phyloP scores from a whole-genome alignment of 495 filamentous ascomycete genomes.

The Daldinia grandis region DNA sequence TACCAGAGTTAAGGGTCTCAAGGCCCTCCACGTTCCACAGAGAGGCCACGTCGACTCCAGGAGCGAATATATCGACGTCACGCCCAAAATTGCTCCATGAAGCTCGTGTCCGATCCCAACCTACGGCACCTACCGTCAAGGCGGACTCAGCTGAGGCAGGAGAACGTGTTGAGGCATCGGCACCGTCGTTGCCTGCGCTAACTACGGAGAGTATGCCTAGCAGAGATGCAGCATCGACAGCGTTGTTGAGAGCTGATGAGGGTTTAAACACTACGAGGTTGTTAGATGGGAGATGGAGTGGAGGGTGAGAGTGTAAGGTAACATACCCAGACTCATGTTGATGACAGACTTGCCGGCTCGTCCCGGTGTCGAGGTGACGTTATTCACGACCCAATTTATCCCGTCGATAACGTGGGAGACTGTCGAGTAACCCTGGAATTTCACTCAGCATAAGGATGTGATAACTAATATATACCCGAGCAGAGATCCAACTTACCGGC shows the following conservation, averaged over 20 bases:
- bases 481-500: constrained; percentile 2
- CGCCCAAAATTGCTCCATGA: constrained; percentile 63
- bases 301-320: constrained; percentile 20
- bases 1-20: constrained; percentile 56
- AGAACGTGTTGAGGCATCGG: constrained; percentile 46
- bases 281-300: constrained; percentile 15
- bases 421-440: constrained; percentile 46
- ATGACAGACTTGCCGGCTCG: constrained; percentile 49
- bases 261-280: constrained; percentile 10
- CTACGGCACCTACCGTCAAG: constrained; percentile 61
- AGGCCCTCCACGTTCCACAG: constrained; percentile 40
- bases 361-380: constrained; percentile 40
- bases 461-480: not conserved
- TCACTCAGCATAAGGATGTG: not conserved
- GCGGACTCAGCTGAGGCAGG: constrained; percentile 58
- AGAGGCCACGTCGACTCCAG: constrained; percentile 52
- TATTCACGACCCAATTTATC: constrained; percentile 56
- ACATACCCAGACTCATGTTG: constrained; percentile 58
- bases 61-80: constrained; percentile 58
- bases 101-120: constrained; percentile 51
- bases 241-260: constrained; percentile 48
- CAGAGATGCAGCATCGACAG: constrained; percentile 49
- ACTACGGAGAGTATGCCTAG: constrained; percentile 55
- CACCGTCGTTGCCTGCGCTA: constrained; percentile 52
- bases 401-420: constrained; percentile 57